Evolutionary conservation across 306 rosid genomes (phyloP), one percentile per base, ranked within the genome.

Genomic region (Quillaja saponaria): DNA sequence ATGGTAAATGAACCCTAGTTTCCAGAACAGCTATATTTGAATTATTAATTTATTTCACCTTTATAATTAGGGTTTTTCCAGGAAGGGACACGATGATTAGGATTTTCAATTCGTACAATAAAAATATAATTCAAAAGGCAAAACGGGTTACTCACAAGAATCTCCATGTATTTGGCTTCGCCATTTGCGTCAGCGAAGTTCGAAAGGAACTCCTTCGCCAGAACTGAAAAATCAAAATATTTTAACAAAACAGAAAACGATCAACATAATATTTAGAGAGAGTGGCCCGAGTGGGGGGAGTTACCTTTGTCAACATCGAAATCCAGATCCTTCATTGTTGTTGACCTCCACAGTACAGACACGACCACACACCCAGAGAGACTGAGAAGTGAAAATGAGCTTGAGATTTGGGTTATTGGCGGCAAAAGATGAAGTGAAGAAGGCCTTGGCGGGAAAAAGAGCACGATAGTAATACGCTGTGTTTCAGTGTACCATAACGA

Each of bases 381-480:
- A 8, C 3, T 28, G 54, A 21, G 21, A 37, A 48, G 5, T 10
- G 58, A 13, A 58, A 12, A 8, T 20, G 55, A 37, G 76, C 13
- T 7, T 16, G 46, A 14, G 38, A 41, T 9, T 3, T 14, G 66
- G 52, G 66, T 17, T 55, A 55, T 68, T 72, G 87, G 96, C 96
- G 97, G 88, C 70, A 88, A 85, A 71, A 8, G 53, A 66, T 16
- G 8, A 38, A 13, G 25, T 14, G 42, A 28, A 13, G 56, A 17
- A 17, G 15, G 14, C 75, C 80, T 92, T 82, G 95, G 98, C 96
- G 96, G 98, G 99, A 87, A 91, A 75, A 42, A 34, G 35, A 1
- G 10, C 6, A 55, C 5, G 11, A 10, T 5, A 0, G 10, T 33
- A 60, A 52, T 78, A 47, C 7, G 46, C 34, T 69, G 60, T 40